Conservation (phyloP, 768 basidiomycete species). For the Agrocybe pediades region DNA sequence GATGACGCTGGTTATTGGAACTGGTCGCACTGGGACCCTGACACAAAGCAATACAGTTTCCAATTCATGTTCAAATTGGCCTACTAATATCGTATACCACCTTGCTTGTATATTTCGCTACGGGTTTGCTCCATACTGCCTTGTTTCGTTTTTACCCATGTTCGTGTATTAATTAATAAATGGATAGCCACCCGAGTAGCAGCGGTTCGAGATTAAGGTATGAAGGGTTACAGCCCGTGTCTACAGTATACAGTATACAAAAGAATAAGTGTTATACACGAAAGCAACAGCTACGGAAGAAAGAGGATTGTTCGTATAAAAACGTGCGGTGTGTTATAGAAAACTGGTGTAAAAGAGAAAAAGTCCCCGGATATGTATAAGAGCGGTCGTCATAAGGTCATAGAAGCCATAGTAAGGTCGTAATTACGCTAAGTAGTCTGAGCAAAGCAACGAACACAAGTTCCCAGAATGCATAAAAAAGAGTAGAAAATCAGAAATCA, state of each 20-base stretch:
- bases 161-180: constrained; percentile 10
- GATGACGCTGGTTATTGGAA: constrained; percentile 91
- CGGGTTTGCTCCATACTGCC: not conserved
- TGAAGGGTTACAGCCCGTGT: too few species aligned
- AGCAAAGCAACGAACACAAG: not conserved
- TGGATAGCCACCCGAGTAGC: not conserved
- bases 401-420: not conserved
- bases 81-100: constrained; percentile 30
- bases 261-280: too few species aligned
- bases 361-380: too few species aligned
- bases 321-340: too few species aligned
- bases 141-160: constrained; percentile 1
- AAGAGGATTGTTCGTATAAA: too few species aligned
- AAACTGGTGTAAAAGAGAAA: too few species aligned
- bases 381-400: not conserved
- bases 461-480: not conserved
- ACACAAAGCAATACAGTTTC: constrained; percentile 97
- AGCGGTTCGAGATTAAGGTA: too few species aligned
- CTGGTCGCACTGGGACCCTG: constrained; percentile 99
- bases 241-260: too few species aligned
- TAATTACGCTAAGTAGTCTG: too few species aligned
- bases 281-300: too few species aligned
- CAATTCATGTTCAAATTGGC: constrained; percentile 91
- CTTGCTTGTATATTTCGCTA: constrained; percentile 7
- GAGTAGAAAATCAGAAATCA: constrained; percentile 7